Base-by-base conservation (phyloP, 2,329 filamentous ascomycete species). In the Fusarium domesticum region DNA sequence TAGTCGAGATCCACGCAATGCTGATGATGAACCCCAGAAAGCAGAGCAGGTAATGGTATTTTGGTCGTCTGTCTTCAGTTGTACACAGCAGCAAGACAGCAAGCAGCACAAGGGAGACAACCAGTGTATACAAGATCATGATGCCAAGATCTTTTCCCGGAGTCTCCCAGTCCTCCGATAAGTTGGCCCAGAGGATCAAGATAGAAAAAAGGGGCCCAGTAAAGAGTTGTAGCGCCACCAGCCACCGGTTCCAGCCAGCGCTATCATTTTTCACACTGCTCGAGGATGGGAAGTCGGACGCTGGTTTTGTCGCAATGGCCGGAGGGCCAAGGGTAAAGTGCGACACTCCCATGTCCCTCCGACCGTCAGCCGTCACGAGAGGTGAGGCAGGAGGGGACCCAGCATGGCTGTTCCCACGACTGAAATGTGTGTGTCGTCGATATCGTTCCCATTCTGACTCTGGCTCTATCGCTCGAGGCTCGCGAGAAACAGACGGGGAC, bases 1-100 rank as follows among this genome's bases (percentile, higher is more conserved):
- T 90, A 2, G 89, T 93, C 31, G 89, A 93, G 57, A 97, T 96
- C 93, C 95, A 98, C 18, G 89, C 87, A 45, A 97, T 93, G 50
- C 87, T 84, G 46, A 97, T 95, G 7, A 86, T 73, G 62, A 98
- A 98, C 6, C 95, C 93, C 28, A 95, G 72, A 60, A 96, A 89
- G 62, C 90, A 95, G 35, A 97, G 76, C 18, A 92, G 62, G 37
- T 84, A 85, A 47, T 91, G 85, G 66, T 88, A 88, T 51, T 77
- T 81, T 0, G 88, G 86, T 20, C 84, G 83, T 25, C 76, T 77
- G 38, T 80, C 73, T 6, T 84, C 76, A 1, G 78, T 80, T 0
- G 91, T 95, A 16, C 83, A 83, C 4, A 81, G 48, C 3, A 95
- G 70, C 11, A 97, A 70, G 3, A 85, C 62, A 0, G 70, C 76